Base-by-base conservation (phyloP, 129 eudicot species). In the Pseudognaphalium luteoalbum region DNA sequence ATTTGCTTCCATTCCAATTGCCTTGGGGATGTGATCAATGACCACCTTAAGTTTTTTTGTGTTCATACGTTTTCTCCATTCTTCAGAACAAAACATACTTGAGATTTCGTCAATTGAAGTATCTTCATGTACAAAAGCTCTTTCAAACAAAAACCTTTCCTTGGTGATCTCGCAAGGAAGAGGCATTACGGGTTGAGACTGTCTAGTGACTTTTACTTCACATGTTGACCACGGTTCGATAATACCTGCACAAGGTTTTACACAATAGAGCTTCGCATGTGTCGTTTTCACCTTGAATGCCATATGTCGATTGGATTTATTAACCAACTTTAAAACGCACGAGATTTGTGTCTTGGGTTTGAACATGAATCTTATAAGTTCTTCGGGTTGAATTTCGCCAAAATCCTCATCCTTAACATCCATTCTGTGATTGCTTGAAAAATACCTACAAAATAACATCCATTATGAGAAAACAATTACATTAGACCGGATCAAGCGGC, bases 281-380 rank as follows among this genome's bases (percentile, higher is more conserved):
- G 76, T 72, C 20, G 51, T 56, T 72, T 72, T 72, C n/a, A 72
- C 51, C 32, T 72, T 56, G 34, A 54, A 72, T 37, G 66, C 66
- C 32, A 72, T 33, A 58, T 11, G 34, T 21, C 66, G 66, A 72
- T 72, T 33, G 66, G 76, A 56, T 19, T 72, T 56, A 37, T 30
- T 70, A 19, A 9, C 54, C 62, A 70, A 20, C 14, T 29, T 70
- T 30, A 70, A 1, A 14, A 16, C 17, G 28, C 62, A 70, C 39
- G 42, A 47, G 15, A 70, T 50, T 22, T 9, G 75, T 17, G 15
- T 51, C 25, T 50, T 70, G 39, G 75, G 62, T 70, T 70, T 35
- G 61, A 70, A 70, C 41, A 29, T 51, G 61, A 70, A 70, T 25
- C 5, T 29, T 34, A 34, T 34, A 35, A 70, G 75, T 70, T 70